Base-by-base conservation (phyloP, 2,329 filamentous ascomycete species). In the Ophiocordyceps camponoti-rufipedis region DNA sequence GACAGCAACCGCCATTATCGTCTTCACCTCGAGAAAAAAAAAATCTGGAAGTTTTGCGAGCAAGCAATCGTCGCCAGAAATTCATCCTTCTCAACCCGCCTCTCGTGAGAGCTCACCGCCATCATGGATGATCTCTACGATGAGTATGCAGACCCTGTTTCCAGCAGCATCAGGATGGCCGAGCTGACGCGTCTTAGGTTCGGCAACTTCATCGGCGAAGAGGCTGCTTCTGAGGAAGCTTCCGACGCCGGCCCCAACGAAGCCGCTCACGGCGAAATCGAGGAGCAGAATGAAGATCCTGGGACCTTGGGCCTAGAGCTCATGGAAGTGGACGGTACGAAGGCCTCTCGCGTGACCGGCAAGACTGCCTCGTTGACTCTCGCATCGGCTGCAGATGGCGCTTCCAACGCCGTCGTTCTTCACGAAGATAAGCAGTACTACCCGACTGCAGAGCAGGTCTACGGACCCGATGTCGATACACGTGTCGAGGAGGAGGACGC, bases 371-470 rank as follows among this genome's bases (percentile, higher is more conserved):
- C 23, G 28, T 16, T 31, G 16, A 42, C 23, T 13, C 28, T 16
- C 19, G 28, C 11, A 18, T 11, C 19, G 31, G 41, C 44, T 44
- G 49, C 52, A 75, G 78, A 86, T 61, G 87, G 84, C 13, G 85
- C 89, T 4, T 95, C 88, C 5, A 98, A 96, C 62, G 89, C 91
- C 44, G 87, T 98, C n/a, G 75, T 98, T 47, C 75, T 98, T 42
- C 91, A 98, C 66, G 91, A 98, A 70, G 91, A 98, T 67, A 98
- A 98, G 64, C 91, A 96, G 61, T 98, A 98, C 64, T 98, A 98
- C 60, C 91, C 91, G 29, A 94, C 88, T n/a, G 91, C 91, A 47
- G 81, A 89, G 58, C 91, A 98, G 62, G 80, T 94, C 40, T 98
- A 96, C 60, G 91, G 91, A 45, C 74, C 80, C 54, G 88, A 91